Percentiles rank a stretch among this genome's conserved stretches.
phyloP scores from a whole-genome alignment of 108 stramenopile species.

The Asterionellopsis glacialis region DNA sequence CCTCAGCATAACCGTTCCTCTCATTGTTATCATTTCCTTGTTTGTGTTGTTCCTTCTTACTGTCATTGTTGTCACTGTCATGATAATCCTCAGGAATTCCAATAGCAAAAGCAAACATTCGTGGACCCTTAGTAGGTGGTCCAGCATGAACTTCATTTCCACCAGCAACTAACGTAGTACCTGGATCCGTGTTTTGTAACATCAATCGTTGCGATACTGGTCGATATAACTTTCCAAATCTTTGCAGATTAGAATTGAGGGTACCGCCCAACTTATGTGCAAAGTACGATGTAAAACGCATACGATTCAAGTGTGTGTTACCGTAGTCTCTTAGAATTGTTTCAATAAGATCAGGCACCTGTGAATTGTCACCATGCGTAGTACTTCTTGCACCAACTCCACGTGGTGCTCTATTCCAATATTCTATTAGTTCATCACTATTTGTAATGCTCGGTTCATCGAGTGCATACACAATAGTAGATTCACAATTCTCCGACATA shows the following conservation, averaged over 20 bases:
- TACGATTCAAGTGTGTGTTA: too few relatives aligned
- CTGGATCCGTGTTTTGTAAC: constrained; percentile 33
- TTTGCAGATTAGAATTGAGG: constrained; percentile 28
- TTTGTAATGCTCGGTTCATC: too few relatives aligned
- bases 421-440: too few relatives aligned
- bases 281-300: too few relatives aligned
- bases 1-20: too few relatives aligned
- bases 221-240: constrained; percentile 65
- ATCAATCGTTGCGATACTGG: constrained; percentile 18
- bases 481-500: constrained; percentile 53
- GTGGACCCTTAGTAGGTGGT: constrained; percentile 37
- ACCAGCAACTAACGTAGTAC: constrained; percentile 52
- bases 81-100: constrained; percentile 36
- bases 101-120: constrained; percentile 74
- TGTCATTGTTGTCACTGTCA: background rate
- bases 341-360: too few relatives aligned
- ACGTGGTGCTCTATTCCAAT: too few relatives aligned
- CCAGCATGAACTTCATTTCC: constrained; percentile 76
- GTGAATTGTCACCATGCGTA: too few relatives aligned
- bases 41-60: background rate
- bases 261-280: constrained; percentile 15
- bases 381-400: too few relatives aligned
- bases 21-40: constrained; percentile 19
- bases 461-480: constrained; percentile 33
- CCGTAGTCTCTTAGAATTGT: too few relatives aligned